Evolutionary conservation across 805 yeast species (phyloP).

Genomic region (Pichia phayaonensis): DNA sequence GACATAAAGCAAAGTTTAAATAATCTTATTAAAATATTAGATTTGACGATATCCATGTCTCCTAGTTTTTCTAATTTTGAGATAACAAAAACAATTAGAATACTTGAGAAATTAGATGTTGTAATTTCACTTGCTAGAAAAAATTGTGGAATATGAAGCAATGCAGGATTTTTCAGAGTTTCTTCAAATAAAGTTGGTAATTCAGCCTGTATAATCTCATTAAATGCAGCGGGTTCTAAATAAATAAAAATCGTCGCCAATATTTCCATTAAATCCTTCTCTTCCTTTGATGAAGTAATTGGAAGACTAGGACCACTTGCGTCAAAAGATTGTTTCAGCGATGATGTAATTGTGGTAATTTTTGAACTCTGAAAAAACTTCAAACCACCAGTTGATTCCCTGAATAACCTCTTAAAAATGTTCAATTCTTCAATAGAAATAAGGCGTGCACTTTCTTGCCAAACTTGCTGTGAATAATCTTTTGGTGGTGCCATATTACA

Average conservation of each 20-base stretch:
- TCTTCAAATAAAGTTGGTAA: constrained; percentile 69
- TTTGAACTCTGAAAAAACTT: constrained; percentile 59
- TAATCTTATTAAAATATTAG: constrained; percentile 74
- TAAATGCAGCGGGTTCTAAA: constrained; percentile 91
- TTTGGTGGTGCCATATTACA: constrained; percentile 78
- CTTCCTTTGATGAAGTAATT: constrained; percentile 83
- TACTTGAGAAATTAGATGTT: constrained; percentile 84
- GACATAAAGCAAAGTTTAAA: constrained; percentile 95
- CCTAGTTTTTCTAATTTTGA: constrained; percentile 73
- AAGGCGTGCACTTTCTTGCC: constrained; percentile 86
- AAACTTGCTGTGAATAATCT: constrained; percentile 45
- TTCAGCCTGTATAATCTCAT: constrained; percentile 81
- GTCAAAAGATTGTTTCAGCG: constrained; percentile 40
- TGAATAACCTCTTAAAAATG: constrained; percentile 66
- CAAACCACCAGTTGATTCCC: constrained; percentile 79
- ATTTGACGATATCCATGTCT: constrained; percentile 63
- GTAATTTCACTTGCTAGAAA: constrained; percentile 92
- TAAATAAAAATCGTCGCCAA: constrained; percentile 90
- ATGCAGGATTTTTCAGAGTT: constrained; percentile 74
- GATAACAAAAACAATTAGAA: constrained; percentile 68
- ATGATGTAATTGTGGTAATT: constrained; percentile 34
- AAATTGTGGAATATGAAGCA: constrained; percentile 87
- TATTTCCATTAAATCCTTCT: constrained; percentile 91
- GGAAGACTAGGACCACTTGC: constrained; percentile 78
- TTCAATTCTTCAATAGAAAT: constrained; percentile 76